Base-by-base conservation (phyloP, 768 basidiomycete species). In the Trametes gibbosa region DNA sequence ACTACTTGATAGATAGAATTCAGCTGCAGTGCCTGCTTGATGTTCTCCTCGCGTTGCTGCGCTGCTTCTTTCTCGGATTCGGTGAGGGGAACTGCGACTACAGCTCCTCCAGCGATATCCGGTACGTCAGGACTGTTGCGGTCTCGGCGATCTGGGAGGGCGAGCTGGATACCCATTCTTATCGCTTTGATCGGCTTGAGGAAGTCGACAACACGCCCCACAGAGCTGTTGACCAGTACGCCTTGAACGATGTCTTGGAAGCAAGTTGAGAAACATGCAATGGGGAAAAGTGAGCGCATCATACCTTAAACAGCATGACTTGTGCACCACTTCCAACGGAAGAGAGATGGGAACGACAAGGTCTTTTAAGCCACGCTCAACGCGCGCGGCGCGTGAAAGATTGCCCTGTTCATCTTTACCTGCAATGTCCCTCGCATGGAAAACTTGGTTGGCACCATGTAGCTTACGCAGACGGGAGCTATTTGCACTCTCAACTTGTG, bases 261-360 rank as follows among this genome's bases (percentile, higher is more conserved):
- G 47, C 29, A 14, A 46, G 52, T 14, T 60, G 42, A 24, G 43
- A 39, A 24, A 29, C 12, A 40, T 50, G 13, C 35, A 17, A 45
- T n/a, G 16, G 10, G 37, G 10, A 14, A 6, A 8, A 2, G 25
- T 5, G n/a, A n/a, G 27, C 48, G 19, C 17, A 37, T 46, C 47
- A 8, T 58, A 84, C 87, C 77, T 89, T 89, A 63, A 89, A 78
- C 2, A 90, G 69, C 90, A 92, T 92, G 4, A 96, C 94, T 69
- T 96, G 94, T 3, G 92, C 90, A 13, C 87, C 87, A 87, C 76
- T 73, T 85, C 85, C 25, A 73, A 56, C 0, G 61, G 56, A 19
- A 73, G 50, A 2, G 25, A n/a, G 50, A 73, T 73, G 5, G 77
- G 80, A 13, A 80, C 86, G 56, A 92, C 80, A 21, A 92, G 81